Evolutionary conservation across 371 early-diverging fungal species (phyloP), one percentile per base, ranked within the genome.

Genomic region (Mucor racemosus): DNA sequence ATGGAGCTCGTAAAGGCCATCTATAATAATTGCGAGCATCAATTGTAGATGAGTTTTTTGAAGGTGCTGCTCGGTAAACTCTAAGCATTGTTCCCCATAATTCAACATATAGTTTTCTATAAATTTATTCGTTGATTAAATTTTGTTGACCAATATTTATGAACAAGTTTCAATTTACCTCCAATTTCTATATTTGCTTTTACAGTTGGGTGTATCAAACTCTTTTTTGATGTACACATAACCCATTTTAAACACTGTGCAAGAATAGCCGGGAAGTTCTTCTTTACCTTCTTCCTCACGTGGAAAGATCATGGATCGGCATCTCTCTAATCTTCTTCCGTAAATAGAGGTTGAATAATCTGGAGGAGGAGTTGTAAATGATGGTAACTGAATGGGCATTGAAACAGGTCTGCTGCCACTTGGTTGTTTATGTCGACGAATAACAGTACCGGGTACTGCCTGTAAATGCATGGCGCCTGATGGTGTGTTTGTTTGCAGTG

Each of bases 161-260:
- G 4, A 53, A 4, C 14, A 53, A 33, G 9, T 9, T 8, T 46
- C 19, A 19, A n/a, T 26, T 54, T 75, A 82, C 78, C 74, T 80
- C 83, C 83, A 82, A 11, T 67, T 56, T 42, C 83, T 71, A 63
- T 76, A 73, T 50, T 71, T 68, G 4, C 71, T 68, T 54, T 68
- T 66, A 0, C 72, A 64, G 48, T 76, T 71, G 2, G 83, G 80
- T 40, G 69, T 48, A 65, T 82, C 83, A 39, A 70, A 66, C 59
- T 80, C 80, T 41, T 73, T 75, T 53, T 82, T 82, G 15, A 82
- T 69, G 64, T 69, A 46, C 7, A 82, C 76, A 71, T 82, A 78
- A 4, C 83, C 83, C 80, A 80, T 80, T 41, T 80, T 78, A 50
- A 74, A 77, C 0, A 82, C 80, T 1, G 83, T 76, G 55, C 83